Base-by-base conservation (phyloP, 306 rosid genomes). In the Astragalus membranaceus region DNA sequence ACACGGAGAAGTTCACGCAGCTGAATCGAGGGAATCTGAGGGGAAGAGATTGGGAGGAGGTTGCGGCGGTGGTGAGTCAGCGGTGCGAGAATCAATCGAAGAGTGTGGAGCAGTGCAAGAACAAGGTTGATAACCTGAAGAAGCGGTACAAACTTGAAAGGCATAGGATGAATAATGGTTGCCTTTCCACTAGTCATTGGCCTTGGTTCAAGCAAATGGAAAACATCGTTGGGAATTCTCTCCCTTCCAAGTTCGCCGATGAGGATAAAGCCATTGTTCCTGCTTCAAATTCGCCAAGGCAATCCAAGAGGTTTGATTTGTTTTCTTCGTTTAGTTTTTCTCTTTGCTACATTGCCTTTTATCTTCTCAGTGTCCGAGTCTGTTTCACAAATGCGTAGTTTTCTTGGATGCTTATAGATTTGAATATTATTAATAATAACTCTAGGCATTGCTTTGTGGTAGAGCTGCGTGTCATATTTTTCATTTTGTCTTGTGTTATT, bases 41-140 rank as follows among this genome's bases (percentile, higher is more conserved):
- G 10, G 99, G 97, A 56, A 82, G 97, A 41, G 97, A 91, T 54
- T 94, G 97, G 97, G 99, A 91, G 79, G 99, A 94, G 79, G 99
- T 91, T 32, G 99, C 96, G 42, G 82, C 84, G 51, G 72, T 77
- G 26, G 96, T 94, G 73, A 90, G 96, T 74, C 90, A 88, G 56
- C 83, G 88, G 23, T 93, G 93, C 61, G 96, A 88, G 73, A 86
- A 87, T 73, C 96, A 86, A 57, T 73, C 84, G 20, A 90, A 92
- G 84, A 92, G 96, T 72, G 95, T 91, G 7, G 99, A 94, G 52
- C 97, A 94, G 89, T 91, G 99, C 46, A 94, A 94, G 92, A 91
- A 94, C 63, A 94, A 88, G 79, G 96, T 94, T 3, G 97, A 94
- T 76, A 94, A 94, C 68, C 70, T 94, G 70, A 94, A 94, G 85